These are phyloP conservation scores for Sarcomyxa edulis DNA, from an alignment of 768 basidiomycete genomes.

Conservation along the genomic window DNA sequence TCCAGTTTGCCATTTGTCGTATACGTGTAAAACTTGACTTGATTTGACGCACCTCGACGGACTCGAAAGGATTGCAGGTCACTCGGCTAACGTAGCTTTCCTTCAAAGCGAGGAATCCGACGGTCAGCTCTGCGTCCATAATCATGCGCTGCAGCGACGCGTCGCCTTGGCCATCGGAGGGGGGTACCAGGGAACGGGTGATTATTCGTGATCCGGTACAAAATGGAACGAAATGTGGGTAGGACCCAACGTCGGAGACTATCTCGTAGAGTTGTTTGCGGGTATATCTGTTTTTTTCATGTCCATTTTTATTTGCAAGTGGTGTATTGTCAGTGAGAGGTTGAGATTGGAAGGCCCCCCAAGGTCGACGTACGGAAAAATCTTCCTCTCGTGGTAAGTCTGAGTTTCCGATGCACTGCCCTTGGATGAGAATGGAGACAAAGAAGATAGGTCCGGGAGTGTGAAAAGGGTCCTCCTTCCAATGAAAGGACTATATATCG, in stretches of 20 bases:
- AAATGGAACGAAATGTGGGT: constrained; percentile 85
- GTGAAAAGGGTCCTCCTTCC: constrained; percentile 39
- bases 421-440: constrained; percentile 25
- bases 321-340: too few relatives aligned
- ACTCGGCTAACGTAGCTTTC: constrained; percentile 89
- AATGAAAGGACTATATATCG: too few relatives aligned
- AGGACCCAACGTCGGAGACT: constrained; percentile 85
- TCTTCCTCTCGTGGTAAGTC: constrained; percentile 76
- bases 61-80: constrained; percentile 70
- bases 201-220: constrained; percentile 74
- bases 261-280: constrained; percentile 76
- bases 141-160: constrained; percentile 26
- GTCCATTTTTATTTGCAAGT: neutral
- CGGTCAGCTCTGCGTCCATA: constrained; percentile 82
- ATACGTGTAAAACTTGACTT: constrained; percentile 1
- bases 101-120: constrained; percentile 82
- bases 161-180: constrained; percentile 15
- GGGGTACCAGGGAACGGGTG: constrained; percentile 21
- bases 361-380: constrained; percentile 71
- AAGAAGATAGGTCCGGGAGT: constrained; percentile 42
- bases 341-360: constrained; percentile 1
- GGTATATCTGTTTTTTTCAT: constrained; percentile 52
- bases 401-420: constrained; percentile 44
- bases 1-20: constrained; percentile 3
- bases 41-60: constrained; percentile 61